phyloP scores from a whole-genome alignment of 306 rosid genomes.

The Abrus pulchellus region DNA sequence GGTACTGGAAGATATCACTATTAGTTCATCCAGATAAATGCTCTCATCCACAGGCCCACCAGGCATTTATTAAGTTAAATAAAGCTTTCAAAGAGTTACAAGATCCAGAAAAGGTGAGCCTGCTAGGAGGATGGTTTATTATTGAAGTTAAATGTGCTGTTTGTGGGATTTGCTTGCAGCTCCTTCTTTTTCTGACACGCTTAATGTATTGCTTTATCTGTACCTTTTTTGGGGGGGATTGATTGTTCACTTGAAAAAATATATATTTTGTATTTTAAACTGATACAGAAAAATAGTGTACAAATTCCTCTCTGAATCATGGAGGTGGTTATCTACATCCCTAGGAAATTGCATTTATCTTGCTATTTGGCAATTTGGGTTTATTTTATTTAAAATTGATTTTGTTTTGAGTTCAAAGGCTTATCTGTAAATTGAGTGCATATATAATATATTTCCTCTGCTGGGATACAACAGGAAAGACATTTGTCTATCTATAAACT shows the following conservation, averaged over 20 bases:
- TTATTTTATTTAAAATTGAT: neutral
- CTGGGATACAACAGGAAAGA: no score
- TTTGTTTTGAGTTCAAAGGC: neutral
- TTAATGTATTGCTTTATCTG: constrained; percentile 26
- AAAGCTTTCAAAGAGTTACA: constrained; percentile 92
- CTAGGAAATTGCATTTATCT: neutral
- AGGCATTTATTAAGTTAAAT: constrained; percentile 89
- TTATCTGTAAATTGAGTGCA: neutral
- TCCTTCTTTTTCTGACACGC: constrained; percentile 11
- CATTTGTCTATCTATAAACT: no score
- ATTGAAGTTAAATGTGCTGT: constrained; percentile 33
- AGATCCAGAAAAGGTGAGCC: constrained; percentile 83
- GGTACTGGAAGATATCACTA: constrained; percentile 97
- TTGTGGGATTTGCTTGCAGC: constrained; percentile 23
- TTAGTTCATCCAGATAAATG: constrained; percentile 99
- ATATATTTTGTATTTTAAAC: neutral
- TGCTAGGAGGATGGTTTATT: constrained; percentile 34
- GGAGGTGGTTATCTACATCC: neutral
- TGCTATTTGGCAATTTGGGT: neutral
- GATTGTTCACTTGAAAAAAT: neutral
- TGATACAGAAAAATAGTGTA: constrained; percentile 2
- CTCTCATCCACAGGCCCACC: constrained; percentile 93
- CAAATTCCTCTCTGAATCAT: neutral
- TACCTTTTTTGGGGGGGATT: neutral
- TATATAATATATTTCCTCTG: constrained; percentile 13